phyloP scores from a whole-genome alignment of 805 yeast genomes.

The Cyberlindnera bimundalis region DNA sequence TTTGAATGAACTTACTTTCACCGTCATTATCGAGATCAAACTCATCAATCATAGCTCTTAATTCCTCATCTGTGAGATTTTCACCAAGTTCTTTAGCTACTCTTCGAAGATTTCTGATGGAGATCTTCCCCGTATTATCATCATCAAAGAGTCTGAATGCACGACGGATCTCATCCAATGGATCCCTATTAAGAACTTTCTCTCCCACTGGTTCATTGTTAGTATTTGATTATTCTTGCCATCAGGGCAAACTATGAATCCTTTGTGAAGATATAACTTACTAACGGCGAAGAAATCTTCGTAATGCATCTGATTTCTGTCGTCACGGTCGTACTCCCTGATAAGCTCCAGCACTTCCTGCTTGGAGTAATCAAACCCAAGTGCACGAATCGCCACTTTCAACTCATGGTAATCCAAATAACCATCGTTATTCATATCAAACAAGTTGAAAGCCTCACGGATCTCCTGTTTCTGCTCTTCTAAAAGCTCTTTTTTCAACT shows the following conservation, averaged over 20 bases:
- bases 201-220: conserved; percentile 55
- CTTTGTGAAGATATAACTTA: no score
- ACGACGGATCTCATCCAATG: conserved; percentile 83
- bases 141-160: conserved; percentile 90
- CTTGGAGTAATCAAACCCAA: conserved; percentile 83
- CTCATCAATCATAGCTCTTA: conserved; percentile 95
- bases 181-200: conserved; percentile 83
- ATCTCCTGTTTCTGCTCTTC: conserved; percentile 91
- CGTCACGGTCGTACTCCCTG: conserved; percentile 77
- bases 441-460: conserved; percentile 84
- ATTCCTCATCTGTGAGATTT: conserved; percentile 84
- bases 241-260: no score
- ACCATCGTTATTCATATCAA: conserved; percentile 92
- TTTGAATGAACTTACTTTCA: conserved; percentile 42
- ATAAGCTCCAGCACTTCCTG: conserved; percentile 73
- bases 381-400: conserved; percentile 84
- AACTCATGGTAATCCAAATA: conserved; percentile 87
- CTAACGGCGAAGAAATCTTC: conserved; percentile 69
- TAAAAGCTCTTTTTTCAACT: conserved; percentile 59
- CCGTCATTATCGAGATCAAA: conserved; percentile 97
- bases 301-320: conserved; percentile 65
- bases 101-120: conserved; percentile 74
- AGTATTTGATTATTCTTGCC: conserved; percentile 21
- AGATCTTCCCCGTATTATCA: conserved; percentile 82
- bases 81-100: conserved; percentile 94